Conservation (phyloP, 352 stramenopile species). For the Halophytophthora batemanensis region DNA sequence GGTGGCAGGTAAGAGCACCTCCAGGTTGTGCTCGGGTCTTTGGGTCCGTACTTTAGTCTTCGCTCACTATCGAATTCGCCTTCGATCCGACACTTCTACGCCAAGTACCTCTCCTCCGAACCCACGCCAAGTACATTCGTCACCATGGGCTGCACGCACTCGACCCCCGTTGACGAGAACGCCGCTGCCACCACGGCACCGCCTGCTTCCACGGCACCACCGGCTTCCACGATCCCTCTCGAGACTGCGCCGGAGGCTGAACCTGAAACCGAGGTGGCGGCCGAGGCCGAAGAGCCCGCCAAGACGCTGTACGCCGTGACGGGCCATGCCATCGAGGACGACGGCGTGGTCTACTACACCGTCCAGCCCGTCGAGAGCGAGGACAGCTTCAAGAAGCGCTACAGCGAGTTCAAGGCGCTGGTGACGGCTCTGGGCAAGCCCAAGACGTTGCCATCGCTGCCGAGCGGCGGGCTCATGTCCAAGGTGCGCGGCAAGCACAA, state of each 20-base stretch:
- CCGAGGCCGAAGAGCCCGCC: not conserved
- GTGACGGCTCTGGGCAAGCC: constrained; percentile 36
- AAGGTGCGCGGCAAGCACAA: constrained; percentile 65
- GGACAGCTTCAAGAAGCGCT: constrained; percentile 59
- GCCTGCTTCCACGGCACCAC: constrained; percentile 9
- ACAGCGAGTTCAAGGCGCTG: constrained; percentile 80
- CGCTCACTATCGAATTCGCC: constrained; percentile 31
- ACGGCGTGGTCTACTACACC: constrained; percentile 70
- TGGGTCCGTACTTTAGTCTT: not conserved
- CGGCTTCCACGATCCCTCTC: constrained; percentile 1
- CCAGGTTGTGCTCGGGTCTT: no score
- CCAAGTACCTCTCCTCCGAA: constrained; percentile 5
- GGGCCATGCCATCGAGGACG: constrained; percentile 58
- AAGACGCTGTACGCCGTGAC: constrained; percentile 42
- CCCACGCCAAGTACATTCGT: constrained; percentile 9
- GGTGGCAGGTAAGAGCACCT: no score
- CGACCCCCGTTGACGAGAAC: constrained; percentile 44
- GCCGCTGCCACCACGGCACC: constrained; percentile 15
- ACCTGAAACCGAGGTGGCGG: constrained; percentile 16
- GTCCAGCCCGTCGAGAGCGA: constrained; percentile 41
- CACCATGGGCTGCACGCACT: constrained; percentile 75
- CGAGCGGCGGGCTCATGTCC: constrained; percentile 38
- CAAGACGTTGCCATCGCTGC: constrained; percentile 47
- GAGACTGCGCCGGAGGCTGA: constrained; percentile 12
- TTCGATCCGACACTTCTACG: constrained; percentile 21